These are phyloP conservation scores for Phytophthora boehmeriae DNA, from an alignment of 352 stramenopile genomes.

Conservation along the genomic window DNA sequence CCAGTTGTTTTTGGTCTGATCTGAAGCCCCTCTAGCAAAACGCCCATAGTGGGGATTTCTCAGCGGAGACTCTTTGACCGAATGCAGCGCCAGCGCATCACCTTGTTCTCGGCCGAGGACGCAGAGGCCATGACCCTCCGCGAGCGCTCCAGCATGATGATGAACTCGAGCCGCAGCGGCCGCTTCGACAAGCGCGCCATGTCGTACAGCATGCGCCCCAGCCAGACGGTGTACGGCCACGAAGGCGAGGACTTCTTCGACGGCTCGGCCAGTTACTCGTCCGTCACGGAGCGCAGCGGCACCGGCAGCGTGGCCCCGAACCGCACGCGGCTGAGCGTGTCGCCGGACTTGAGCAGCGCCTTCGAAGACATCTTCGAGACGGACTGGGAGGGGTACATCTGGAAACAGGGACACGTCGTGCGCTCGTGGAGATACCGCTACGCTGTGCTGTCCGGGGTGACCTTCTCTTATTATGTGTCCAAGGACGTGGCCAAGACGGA, in stretches of 20 bases:
- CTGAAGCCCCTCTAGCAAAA: not conserved
- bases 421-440: constrained; percentile 87
- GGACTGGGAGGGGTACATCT: constrained; percentile 89
- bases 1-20: constrained; percentile 18
- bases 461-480: constrained; percentile 83
- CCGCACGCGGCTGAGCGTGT: constrained; percentile 63
- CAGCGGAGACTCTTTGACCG: not conserved
- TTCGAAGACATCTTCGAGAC: constrained; percentile 89
- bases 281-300: constrained; percentile 52
- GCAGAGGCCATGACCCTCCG: constrained; percentile 73
- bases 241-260: constrained; percentile 59
- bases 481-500: constrained; percentile 82
- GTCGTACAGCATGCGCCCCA: constrained; percentile 65
- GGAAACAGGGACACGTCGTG: constrained; percentile 89
- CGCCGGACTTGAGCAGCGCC: constrained; percentile 65
- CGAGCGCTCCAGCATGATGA: constrained; percentile 48
- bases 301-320: constrained; percentile 34
- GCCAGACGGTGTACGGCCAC: constrained; percentile 69
- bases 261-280: constrained; percentile 57
- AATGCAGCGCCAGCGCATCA: constrained; percentile 70
- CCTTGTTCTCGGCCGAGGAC: constrained; percentile 74
- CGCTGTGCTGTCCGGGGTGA: constrained; percentile 78
- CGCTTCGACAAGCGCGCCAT: constrained; percentile 44
- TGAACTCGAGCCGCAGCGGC: constrained; percentile 32
- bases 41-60: not conserved